phyloP scores from a whole-genome alignment of 1,139 yeast species.

The Blastobotrys malaysiensis region DNA sequence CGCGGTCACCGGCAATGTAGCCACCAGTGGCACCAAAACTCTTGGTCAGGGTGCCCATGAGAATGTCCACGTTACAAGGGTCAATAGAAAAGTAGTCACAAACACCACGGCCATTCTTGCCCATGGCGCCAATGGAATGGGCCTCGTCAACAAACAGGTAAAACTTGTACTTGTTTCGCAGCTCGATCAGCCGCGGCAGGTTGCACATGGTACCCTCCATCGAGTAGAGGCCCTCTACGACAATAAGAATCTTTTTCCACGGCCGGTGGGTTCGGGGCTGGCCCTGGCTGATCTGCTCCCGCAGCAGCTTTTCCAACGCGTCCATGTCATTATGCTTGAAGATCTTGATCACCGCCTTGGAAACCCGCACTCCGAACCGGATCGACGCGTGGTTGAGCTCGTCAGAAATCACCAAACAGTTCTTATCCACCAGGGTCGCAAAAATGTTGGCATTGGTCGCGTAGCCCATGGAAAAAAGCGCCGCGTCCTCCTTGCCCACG shows the following conservation, averaged over 20 bases:
- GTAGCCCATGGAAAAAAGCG: conserved; percentile 89
- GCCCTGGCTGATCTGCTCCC: conserved; percentile 91
- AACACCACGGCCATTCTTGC: conserved; percentile 88
- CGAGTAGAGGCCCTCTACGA: conserved; percentile 93
- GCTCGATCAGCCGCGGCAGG: conserved; percentile 67
- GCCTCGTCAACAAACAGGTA: conserved; percentile 94
- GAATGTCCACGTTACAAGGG: conserved; percentile 69
- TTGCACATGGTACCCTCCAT: conserved; percentile 98
- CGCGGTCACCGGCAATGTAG: conserved; percentile 71
- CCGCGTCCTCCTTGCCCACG: conserved; percentile 85
- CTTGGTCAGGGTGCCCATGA: conserved; percentile 97
- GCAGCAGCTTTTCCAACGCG: conserved; percentile 67
- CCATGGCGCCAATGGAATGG: conserved; percentile 96
- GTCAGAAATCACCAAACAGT: conserved; percentile 88
- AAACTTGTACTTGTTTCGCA: conserved; percentile 82
- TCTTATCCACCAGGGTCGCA: conserved; percentile 74
- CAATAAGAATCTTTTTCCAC: conserved; percentile 89
- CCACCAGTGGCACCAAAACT: conserved; percentile 99
- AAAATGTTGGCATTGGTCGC: conserved; percentile 94
- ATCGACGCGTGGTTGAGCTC: conserved; percentile 94
- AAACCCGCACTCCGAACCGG: conserved; percentile 86
- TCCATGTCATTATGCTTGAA: conserved; percentile 90
- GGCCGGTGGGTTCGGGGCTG: conserved; percentile 97
- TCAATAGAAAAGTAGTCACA: conserved; percentile 86
- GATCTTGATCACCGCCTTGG: conserved; percentile 91